These are phyloP conservation scores for Olyra latifolia DNA, from an alignment of 176 grass and related monocot species.

Conservation along the genomic window DNA sequence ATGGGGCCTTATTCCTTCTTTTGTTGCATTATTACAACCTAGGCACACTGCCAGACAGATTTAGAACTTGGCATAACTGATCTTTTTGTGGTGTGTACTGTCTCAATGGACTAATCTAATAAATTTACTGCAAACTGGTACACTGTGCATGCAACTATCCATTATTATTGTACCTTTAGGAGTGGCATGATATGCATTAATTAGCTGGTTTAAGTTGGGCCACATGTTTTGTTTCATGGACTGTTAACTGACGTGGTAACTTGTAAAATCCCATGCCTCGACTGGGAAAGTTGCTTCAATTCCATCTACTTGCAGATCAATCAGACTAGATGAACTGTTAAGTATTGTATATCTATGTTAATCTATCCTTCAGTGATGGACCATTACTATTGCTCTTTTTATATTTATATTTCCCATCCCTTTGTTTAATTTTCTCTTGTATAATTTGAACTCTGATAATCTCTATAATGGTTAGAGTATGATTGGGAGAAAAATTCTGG, in stretches of 20 bases:
- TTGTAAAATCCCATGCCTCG: not conserved
- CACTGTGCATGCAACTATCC: not conserved
- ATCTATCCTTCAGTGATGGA: not conserved
- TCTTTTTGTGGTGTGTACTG: not conserved
- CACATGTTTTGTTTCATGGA: not conserved
- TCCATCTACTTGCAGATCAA: slow-evolving; percentile 3
- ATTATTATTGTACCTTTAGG: not conserved
- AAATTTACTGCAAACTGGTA: slow-evolving; percentile 18
- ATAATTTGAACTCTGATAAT: slow-evolving; percentile 35
- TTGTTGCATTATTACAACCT: not conserved
- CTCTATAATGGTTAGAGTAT: slow-evolving; percentile 58
- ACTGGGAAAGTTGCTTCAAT: not conserved
- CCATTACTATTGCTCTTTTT: slow-evolving; percentile 20
- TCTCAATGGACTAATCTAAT: not conserved
- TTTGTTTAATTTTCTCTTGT: slow-evolving; percentile 2
- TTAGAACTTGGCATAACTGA: not conserved
- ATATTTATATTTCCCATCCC: not conserved
- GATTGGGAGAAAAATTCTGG: slow-evolving; percentile 85
- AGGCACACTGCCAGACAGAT: not conserved
- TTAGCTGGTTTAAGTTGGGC: slow-evolving; percentile 16
- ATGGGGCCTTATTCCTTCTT: not conserved
- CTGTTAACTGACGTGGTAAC: slow-evolving; percentile 18
- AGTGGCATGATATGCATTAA: not conserved
- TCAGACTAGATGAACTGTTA: not conserved
- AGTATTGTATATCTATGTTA: not conserved